Evolutionary conservation across 257 asterid genomes (phyloP).

Genomic region (Plantago elongata): DNA sequence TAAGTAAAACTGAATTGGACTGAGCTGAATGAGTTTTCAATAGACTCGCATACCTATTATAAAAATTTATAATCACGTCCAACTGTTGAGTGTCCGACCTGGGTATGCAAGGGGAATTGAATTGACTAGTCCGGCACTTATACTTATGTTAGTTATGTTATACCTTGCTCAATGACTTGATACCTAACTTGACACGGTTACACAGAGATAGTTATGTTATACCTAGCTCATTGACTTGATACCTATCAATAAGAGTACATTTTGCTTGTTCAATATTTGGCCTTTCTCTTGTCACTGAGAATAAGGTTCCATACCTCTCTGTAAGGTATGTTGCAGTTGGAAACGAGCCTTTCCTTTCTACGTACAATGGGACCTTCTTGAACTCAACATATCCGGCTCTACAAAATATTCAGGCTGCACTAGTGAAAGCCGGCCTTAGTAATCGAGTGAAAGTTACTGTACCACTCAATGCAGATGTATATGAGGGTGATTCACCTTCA

Average conservation of each 20-base stretch:
- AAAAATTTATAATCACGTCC: no score
- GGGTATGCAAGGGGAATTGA: neutral
- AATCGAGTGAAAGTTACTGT: constrained; percentile 49
- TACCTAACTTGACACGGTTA: neutral
- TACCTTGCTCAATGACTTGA: no score
- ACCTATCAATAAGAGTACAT: neutral
- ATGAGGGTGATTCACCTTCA: constrained; percentile 56
- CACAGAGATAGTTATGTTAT: neutral
- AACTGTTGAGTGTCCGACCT: no score
- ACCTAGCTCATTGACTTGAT: no score
- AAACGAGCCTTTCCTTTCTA: constrained; percentile 58
- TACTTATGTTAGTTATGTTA: neutral
- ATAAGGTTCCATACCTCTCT: constrained; percentile 5
- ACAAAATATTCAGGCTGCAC: constrained; percentile 69
- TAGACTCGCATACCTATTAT: no score
- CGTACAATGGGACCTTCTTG: constrained; percentile 54
- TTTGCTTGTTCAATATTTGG: neutral
- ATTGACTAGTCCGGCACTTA: no score
- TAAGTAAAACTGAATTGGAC: no score
- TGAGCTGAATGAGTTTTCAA: no score
- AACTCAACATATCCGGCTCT: constrained; percentile 58
- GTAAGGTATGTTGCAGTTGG: constrained; percentile 82
- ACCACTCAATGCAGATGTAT: constrained; percentile 76
- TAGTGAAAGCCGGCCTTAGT: constrained; percentile 68
- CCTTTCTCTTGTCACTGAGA: neutral